A percentile compares a stretch with the other conserved stretches of the same genome.
phyloP scores from a whole-genome alignment of 169 alveolate genomes.

The Cryptosporidium baileyi region DNA sequence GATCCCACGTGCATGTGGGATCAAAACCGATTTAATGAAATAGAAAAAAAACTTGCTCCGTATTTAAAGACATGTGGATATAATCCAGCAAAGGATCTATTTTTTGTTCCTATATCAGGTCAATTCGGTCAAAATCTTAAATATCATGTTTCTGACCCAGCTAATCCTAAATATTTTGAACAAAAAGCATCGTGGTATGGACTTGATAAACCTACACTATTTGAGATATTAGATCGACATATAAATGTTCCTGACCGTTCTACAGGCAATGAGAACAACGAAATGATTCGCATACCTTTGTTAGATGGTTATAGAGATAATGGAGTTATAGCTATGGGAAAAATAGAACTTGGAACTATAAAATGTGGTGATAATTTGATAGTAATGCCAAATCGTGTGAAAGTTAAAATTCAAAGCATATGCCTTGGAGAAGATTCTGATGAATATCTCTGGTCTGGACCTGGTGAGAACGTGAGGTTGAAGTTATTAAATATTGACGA shows the following conservation, averaged over 20 bases:
- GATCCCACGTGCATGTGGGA: constrained; percentile 95
- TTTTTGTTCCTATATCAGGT: constrained; percentile 97
- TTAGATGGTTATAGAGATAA: constrained; percentile 90
- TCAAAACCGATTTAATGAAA: constrained; percentile 87
- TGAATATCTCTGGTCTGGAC: constrained; percentile 87
- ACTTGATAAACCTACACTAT: constrained; percentile 82
- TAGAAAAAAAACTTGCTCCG: constrained; percentile 86
- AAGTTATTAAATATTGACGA: constrained; percentile 89
- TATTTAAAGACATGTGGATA: constrained; percentile 90
- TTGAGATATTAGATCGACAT: constrained; percentile 80
- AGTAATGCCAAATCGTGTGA: constrained; percentile 87
- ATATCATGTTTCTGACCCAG: constrained; percentile 79
- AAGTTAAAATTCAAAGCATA: constrained; percentile 84
- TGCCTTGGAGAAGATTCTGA: constrained; percentile 84
- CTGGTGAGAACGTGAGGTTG: constrained; percentile 90
- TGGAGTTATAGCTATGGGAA: constrained; percentile 91
- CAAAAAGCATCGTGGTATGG: constrained; percentile 81
- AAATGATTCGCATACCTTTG: constrained; percentile 87
- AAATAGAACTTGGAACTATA: constrained; percentile 87
- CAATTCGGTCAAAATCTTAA: constrained; percentile 94
- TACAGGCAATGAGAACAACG: constrained; percentile 75
- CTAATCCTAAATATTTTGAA: constrained; percentile 50
- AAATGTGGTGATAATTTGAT: constrained; percentile 80
- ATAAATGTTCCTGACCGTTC: constrained; percentile 56
- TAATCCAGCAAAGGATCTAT: constrained; percentile 86